These are phyloP conservation scores for Cyclotella sp. DNA, from an alignment of 108 stramenopile species.

Conservation along the genomic window DNA sequence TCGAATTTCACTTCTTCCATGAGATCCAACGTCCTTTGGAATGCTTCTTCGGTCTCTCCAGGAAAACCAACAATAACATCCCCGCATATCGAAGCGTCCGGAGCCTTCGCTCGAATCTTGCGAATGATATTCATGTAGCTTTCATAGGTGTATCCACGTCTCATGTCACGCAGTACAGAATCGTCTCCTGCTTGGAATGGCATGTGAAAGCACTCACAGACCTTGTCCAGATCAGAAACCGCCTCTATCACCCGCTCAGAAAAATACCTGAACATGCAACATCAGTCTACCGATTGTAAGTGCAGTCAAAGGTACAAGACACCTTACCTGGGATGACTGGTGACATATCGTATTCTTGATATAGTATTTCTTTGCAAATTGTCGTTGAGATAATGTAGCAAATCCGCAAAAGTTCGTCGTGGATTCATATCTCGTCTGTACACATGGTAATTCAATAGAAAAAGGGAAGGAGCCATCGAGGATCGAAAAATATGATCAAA, in stretches of 20 bases:
- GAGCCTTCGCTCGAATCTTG: constrained; percentile 70
- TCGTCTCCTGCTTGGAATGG: constrained; percentile 93
- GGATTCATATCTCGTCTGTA: constrained; percentile 92
- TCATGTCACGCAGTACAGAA: constrained; percentile 79
- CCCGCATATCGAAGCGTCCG: constrained; percentile 80
- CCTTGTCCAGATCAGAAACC: constrained; percentile 80
- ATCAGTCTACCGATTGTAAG: neutral
- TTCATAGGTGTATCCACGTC: constrained; percentile 91
- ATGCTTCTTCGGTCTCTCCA: constrained; percentile 86
- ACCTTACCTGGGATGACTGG: constrained; percentile 75
- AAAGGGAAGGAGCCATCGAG: no score
- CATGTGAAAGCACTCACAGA: constrained; percentile 91
- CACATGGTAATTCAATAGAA: constrained; percentile 48
- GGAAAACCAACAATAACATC: constrained; percentile 92
- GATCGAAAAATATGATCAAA: no score
- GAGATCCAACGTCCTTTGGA: constrained; percentile 80
- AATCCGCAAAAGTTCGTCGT: constrained; percentile 86
- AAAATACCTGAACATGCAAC: constrained; percentile 78
- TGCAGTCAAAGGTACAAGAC: neutral
- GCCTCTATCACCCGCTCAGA: constrained; percentile 91
- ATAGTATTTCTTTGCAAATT: constrained; percentile 60
- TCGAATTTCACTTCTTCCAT: constrained; percentile 81
- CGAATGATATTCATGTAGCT: constrained; percentile 90
- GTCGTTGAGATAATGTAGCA: constrained; percentile 77
- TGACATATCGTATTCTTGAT: constrained; percentile 83